A percentile compares a stretch with the other conserved stretches of the same genome.
Evolutionary conservation across 306 rosid species (phyloP).

Genomic region (Datisca glomerata): DNA sequence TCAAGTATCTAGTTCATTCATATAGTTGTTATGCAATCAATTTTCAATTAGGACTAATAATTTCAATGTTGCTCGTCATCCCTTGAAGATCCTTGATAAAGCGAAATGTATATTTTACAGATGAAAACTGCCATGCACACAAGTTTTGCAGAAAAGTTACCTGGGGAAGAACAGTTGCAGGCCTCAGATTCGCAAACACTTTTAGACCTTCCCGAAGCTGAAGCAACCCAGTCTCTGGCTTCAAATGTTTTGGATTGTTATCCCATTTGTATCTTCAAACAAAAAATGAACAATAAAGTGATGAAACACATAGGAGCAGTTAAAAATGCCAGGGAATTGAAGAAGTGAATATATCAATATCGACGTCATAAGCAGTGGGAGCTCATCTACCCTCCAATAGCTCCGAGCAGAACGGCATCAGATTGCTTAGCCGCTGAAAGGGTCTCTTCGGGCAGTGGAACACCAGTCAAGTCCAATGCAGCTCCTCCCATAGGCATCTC

Average conservation of each 20-base stretch:
- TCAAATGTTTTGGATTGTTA: slow-evolving; percentile 54
- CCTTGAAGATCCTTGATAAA: too few species aligned
- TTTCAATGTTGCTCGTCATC: not conserved
- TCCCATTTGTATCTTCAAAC: slow-evolving; percentile 70
- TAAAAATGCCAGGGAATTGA: not conserved
- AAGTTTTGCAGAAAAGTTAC: too few species aligned
- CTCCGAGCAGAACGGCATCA: slow-evolving; percentile 76
- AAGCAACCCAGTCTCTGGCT: slow-evolving; percentile 91
- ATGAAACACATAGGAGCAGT: not conserved
- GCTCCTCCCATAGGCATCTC: slow-evolving; percentile 85
- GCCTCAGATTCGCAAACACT: slow-evolving; percentile 81
- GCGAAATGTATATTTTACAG: too few species aligned
- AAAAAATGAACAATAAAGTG: slow-evolving; percentile 3
- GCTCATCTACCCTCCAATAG: slow-evolving; percentile 67
- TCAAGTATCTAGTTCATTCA: too few species aligned
- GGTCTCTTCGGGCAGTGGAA: slow-evolving; percentile 77
- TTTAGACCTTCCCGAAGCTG: slow-evolving; percentile 51
- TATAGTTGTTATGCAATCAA: not conserved
- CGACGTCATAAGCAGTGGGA: not conserved
- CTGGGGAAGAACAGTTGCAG: slow-evolving; percentile 71
- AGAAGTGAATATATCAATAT: not conserved
- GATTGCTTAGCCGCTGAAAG: slow-evolving; percentile 59
- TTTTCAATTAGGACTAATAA: slow-evolving; percentile 4
- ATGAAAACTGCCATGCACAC: too few species aligned
- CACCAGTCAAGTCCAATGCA: slow-evolving; percentile 75